Evolutionary conservation across 176 grass and related monocot genomes (phyloP), one percentile per base, ranked within the genome.

Genomic region (Melocanna baccifera): DNA sequence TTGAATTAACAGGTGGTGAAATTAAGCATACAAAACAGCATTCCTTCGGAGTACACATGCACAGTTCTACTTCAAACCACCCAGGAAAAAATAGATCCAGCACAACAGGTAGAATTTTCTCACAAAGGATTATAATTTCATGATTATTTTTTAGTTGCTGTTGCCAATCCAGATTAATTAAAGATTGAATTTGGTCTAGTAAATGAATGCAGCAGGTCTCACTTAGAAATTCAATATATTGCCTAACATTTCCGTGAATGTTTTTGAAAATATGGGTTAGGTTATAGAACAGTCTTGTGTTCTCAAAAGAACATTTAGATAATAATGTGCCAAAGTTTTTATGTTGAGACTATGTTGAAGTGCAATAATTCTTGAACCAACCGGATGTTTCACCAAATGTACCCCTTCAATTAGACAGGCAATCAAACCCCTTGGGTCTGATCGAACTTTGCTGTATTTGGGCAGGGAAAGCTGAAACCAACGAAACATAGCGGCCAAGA

Each of bases 11-110:
- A 98, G 96, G 90, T 91, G 66, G 84, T 70, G 36, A 94, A 94
- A 73, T 75, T 93, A 85, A 99, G 96, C 91, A 88, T 94, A 89
- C 91, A 89, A 76, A 94, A 88, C 73, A 87, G 89, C 87, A 83
- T 91, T 81, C 77, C 89, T 51, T 99, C 96, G 0, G 96, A 96
- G 87, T 96, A 96, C 78, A 94, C 96, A 37, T 61, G 13, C 19
- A 96, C 93, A 71, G 69, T 99, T 64, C 43, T 92, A 58, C 80
- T 94, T 78, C 89, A 92, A 83, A 87, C 69, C 36, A 46, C 88
- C 58, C 46, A 81, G 69, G 96, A 89, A 83, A 96, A 94, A 78
- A 80, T 88, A 51, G 88, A 92, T 73, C 41, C 85, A 85, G 70
- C 62, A 61, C 81, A 94, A 86, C 85, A 90, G 93, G 81, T 94